These are phyloP conservation scores for Aspergillus hancockii DNA, from an alignment of 495 filamentous ascomycete genomes.

Conservation along the genomic window DNA sequence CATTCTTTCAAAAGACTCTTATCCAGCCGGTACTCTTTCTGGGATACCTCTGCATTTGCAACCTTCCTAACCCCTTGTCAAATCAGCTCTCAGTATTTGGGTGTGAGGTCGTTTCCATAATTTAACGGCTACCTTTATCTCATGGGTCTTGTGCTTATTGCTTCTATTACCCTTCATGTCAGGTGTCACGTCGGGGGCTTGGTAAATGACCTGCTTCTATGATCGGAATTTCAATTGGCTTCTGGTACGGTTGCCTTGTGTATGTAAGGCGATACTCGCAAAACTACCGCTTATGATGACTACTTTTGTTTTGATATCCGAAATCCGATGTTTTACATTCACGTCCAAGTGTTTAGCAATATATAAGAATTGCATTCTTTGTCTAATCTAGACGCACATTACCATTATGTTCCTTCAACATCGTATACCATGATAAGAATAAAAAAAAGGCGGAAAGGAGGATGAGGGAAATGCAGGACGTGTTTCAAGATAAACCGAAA, in stretches of 20 bases:
- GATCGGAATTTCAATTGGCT: background rate
- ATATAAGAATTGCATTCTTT: conserved; percentile 1
- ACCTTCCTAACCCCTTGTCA: background rate
- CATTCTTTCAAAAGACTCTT: background rate
- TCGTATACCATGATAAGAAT: background rate
- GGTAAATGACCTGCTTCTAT: background rate
- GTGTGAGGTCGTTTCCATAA: background rate
- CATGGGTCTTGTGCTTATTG: background rate
- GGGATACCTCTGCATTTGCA: conserved; percentile 1
- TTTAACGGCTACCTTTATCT: background rate
- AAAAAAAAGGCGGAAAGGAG: background rate
- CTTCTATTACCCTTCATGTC: background rate
- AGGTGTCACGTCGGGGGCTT: background rate
- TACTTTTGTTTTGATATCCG: conserved; percentile 2
- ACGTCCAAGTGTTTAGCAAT: background rate
- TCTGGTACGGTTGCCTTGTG: background rate
- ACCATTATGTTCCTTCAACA: background rate
- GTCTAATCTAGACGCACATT: background rate
- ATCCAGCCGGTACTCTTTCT: background rate
- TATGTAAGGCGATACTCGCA: background rate
- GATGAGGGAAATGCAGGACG: background rate
- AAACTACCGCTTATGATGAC: background rate
- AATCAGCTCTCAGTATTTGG: background rate
- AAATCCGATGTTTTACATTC: conserved; percentile 8
- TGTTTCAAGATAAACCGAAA: background rate